These are phyloP conservation scores for Ustulina deusta DNA, from an alignment of 2,329 filamentous ascomycete genomes.

Conservation along the genomic window DNA sequence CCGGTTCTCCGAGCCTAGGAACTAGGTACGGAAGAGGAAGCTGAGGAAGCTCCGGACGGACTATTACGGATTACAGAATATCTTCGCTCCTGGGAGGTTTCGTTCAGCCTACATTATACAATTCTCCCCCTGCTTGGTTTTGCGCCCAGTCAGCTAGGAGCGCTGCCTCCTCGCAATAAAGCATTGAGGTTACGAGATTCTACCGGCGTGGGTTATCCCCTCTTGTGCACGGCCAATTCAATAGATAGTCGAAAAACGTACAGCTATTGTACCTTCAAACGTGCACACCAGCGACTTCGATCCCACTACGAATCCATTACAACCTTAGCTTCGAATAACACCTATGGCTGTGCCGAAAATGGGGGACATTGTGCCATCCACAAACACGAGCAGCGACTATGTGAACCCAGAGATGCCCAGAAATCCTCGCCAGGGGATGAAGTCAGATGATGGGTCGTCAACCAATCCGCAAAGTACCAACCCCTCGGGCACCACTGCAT, in stretches of 20 bases:
- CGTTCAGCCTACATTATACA: constrained; percentile 8
- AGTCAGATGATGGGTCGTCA: constrained; percentile 43
- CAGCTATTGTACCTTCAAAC: constrained; percentile 18
- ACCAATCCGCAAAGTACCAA: constrained; percentile 41
- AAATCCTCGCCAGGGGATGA: constrained; percentile 40
- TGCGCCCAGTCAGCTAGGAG: constrained; percentile 4
- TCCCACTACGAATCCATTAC: constrained; percentile 17
- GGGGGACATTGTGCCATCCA: constrained; percentile 52
- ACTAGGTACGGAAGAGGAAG: constrained; percentile 15
- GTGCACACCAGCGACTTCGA: constrained; percentile 21
- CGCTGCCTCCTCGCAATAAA: constrained; percentile 2
- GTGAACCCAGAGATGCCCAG: constrained; percentile 42
- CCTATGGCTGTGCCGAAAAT: constrained; percentile 44
- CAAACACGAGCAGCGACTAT: constrained; percentile 49
- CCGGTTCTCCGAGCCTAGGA: constrained; percentile 33
- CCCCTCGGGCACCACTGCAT: constrained; percentile 43
- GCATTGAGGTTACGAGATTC: constrained; percentile 13
- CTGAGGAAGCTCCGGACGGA: constrained; percentile 18
- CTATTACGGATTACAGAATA: constrained; percentile 22
- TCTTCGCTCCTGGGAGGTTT: constrained; percentile 5
- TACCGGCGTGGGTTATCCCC: constrained; percentile 19
- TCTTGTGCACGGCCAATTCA: constrained; percentile 15
- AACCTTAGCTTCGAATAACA: constrained; percentile 14
- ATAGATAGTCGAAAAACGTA: constrained; percentile 20
- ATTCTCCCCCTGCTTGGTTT: constrained; percentile 4